Evolutionary conservation across 2,329 filamentous ascomycete species (phyloP).

Genomic region (Monosporascus ibericus): DNA sequence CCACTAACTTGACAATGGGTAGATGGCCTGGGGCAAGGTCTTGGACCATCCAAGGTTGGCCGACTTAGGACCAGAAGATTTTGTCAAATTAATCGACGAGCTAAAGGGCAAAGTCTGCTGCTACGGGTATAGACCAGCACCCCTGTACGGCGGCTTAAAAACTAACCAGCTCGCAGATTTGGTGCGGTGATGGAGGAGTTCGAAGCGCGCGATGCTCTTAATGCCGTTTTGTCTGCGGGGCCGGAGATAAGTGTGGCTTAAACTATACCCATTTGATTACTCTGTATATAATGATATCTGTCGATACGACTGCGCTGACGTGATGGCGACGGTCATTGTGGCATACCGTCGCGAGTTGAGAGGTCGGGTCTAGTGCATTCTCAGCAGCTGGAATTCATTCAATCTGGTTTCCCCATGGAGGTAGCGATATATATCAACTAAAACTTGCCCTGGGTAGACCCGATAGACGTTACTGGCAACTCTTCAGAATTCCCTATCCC

Average conservation of each 20-base stretch:
- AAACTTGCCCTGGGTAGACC: too few species aligned
- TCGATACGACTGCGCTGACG: background rate
- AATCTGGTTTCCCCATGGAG: too few species aligned
- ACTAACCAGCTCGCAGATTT: slow-evolving; percentile 37
- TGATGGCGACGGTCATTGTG: background rate
- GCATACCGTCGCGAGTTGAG: background rate
- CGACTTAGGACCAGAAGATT: slow-evolving; percentile 62
- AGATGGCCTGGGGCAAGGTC: slow-evolving; percentile 84
- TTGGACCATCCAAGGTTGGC: slow-evolving; percentile 63
- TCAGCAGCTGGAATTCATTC: background rate
- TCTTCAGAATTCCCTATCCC: too few species aligned
- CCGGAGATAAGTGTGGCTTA: slow-evolving; percentile 26
- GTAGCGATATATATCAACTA: too few species aligned
- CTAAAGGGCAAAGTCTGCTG: slow-evolving; percentile 78
- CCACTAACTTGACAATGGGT: background rate
- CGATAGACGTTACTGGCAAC: too few species aligned
- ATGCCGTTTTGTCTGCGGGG: slow-evolving; percentile 60
- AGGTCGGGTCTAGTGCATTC: background rate
- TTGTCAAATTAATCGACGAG: slow-evolving; percentile 65
- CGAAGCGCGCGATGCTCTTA: slow-evolving; percentile 71
- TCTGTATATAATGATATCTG: too few species aligned
- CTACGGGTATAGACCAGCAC: slow-evolving; percentile 66
- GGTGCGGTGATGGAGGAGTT: slow-evolving; percentile 61
- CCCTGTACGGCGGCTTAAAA: background rate
- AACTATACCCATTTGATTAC: background rate